Evolutionary conservation across 768 basidiomycete species (phyloP).

Genomic region (Boletus reticuloceps): DNA sequence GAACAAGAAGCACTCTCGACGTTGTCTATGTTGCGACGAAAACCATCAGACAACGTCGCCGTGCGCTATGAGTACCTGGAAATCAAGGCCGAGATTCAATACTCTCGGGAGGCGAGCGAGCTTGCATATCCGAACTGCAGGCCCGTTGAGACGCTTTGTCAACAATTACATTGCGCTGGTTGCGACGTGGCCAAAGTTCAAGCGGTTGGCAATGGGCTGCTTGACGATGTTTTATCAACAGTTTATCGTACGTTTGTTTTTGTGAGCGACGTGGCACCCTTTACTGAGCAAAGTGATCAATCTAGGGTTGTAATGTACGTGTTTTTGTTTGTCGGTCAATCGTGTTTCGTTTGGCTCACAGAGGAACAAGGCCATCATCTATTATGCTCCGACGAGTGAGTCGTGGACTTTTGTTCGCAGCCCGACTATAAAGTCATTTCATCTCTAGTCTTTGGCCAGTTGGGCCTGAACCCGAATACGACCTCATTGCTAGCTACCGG

Average conservation of each 20-base stretch:
- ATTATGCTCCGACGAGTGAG: conserved; percentile 26
- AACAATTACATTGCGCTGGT: conserved; percentile 27
- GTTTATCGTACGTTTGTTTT: conserved; percentile 25
- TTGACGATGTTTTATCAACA: conserved; percentile 34
- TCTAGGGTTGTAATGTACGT: conserved; percentile 29
- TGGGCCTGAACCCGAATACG: conserved; percentile 40
- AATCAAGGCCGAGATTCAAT: conserved; percentile 37
- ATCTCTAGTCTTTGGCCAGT: conserved; percentile 36
- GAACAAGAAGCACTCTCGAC: conserved; percentile 35
- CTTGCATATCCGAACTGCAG: conserved; percentile 22
- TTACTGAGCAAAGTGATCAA: background rate
- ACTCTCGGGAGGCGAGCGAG: conserved; percentile 21
- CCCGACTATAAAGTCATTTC: conserved; percentile 12
- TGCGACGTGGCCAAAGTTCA: conserved; percentile 31
- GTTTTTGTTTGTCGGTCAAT: background rate
- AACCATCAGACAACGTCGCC: conserved; percentile 27
- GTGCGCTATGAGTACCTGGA: conserved; percentile 40
- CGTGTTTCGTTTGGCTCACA: conserved; percentile 2
- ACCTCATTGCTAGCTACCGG: conserved; percentile 43
- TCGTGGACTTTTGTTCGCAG: background rate
- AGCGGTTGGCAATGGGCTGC: conserved; percentile 28
- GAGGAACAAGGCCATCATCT: conserved; percentile 25
- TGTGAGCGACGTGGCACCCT: background rate
- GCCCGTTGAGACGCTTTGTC: conserved; percentile 11
- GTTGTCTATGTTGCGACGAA: conserved; percentile 35